A percentile compares a stretch with the other conserved stretches of the same genome.
Conservation (phyloP, 108 stramenopile genomes). For the Cyclotella sp. region DNA sequence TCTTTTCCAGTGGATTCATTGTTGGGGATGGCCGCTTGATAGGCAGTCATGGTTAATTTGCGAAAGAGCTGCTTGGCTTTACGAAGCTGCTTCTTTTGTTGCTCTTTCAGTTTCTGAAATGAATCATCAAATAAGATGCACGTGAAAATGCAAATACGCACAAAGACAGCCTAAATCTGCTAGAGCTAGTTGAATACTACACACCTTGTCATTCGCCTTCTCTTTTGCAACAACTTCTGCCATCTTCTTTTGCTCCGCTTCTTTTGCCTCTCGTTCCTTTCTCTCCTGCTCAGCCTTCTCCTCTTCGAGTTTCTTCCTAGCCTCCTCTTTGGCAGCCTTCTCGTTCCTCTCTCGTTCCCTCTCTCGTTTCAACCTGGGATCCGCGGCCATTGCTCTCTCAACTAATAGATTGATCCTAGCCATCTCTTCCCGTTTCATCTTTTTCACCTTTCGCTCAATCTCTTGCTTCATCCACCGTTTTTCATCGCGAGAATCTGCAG, state of each 20-base stretch:
- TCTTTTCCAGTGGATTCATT: conserved; percentile 56
- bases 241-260: conserved; percentile 42
- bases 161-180: neutral
- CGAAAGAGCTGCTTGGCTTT: conserved; percentile 78
- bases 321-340: conserved; percentile 57
- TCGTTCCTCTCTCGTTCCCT: conserved; percentile 59
- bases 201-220: conserved; percentile 52
- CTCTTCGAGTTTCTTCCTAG: conserved; percentile 56
- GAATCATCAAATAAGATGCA: neutral
- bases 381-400: conserved; percentile 91
- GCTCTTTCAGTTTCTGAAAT: conserved; percentile 62
- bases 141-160: neutral
- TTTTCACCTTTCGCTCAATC: conserved; percentile 91
- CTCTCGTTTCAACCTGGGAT: conserved; percentile 89
- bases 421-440: conserved; percentile 93
- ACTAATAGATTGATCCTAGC: conserved; percentile 91
- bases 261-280: conserved; percentile 54
- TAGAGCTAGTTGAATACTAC: neutral
- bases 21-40: conserved; percentile 50
- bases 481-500: conserved; percentile 93
- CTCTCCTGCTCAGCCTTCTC: conserved; percentile 59
- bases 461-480: conserved; percentile 98
- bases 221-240: conserved; percentile 51
- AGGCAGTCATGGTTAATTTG: conserved; percentile 57
- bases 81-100: conserved; percentile 83